These are phyloP conservation scores for Tylopilus intermedius DNA, from an alignment of 768 basidiomycete species.

Conservation along the genomic window DNA sequence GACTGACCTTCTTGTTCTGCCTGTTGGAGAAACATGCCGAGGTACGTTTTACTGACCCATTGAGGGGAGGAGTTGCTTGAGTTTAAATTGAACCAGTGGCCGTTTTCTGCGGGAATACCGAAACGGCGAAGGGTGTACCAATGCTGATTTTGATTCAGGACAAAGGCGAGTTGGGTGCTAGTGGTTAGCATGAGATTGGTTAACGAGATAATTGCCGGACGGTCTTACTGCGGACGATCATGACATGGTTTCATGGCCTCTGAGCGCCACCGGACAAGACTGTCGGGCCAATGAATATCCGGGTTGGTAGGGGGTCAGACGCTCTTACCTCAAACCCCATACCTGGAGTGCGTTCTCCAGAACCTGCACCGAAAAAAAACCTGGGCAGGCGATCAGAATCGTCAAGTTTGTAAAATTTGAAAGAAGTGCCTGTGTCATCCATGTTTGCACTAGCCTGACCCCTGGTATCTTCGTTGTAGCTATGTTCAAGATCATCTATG, in stretches of 20 bases:
- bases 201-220: neutral
- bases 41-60: conserved; percentile 79
- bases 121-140: conserved; percentile 89
- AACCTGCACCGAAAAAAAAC: conserved; percentile 91
- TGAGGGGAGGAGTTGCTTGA: conserved; percentile 67
- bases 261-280: conserved; percentile 80
- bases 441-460: conserved; percentile 64
- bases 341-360: conserved; percentile 78
- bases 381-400: conserved; percentile 32
- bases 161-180: conserved; percentile 81
- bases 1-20: conserved; percentile 77
- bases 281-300: conserved; percentile 9
- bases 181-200: conserved; percentile 5
- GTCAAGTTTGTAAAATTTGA: neutral
- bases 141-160: conserved; percentile 81
- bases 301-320: conserved; percentile 1
- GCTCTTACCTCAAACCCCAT: conserved; percentile 70
- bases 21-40: conserved; percentile 82
- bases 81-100: conserved; percentile 88
- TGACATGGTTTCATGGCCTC: conserved; percentile 78
- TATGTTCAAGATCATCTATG: conserved; percentile 62
- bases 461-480: conserved; percentile 46
- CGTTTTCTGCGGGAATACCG: conserved; percentile 46
- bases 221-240: conserved; percentile 66
- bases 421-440: conserved; percentile 75